These are phyloP conservation scores for Juglanconis juglandina DNA, from an alignment of 2,329 filamentous ascomycete genomes.

Conservation along the genomic window DNA sequence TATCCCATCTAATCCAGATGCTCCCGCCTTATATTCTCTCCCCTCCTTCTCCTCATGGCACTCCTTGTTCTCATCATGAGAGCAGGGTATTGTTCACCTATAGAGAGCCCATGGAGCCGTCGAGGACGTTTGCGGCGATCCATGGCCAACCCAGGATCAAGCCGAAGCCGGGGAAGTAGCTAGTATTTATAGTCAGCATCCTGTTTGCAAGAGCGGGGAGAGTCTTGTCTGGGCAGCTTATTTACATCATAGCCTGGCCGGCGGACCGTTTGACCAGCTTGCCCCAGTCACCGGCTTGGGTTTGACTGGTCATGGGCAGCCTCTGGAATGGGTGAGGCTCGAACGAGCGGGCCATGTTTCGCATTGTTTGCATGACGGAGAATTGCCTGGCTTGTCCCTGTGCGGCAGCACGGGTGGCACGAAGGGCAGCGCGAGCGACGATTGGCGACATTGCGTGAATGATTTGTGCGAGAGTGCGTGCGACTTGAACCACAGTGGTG, in stretches of 20 bases:
- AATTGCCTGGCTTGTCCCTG: slow-evolving; percentile 28
- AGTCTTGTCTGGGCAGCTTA: slow-evolving; percentile 18
- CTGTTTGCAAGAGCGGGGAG: not conserved
- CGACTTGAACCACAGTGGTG: slow-evolving; percentile 13
- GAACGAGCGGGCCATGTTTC: slow-evolving; percentile 33
- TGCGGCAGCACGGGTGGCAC: slow-evolving; percentile 24
- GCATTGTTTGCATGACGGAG: slow-evolving; percentile 33
- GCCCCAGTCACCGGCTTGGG: slow-evolving; percentile 36
- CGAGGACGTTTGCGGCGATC: slow-evolving; percentile 20
- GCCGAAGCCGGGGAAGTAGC: slow-evolving; percentile 33
- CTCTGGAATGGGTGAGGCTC: slow-evolving; percentile 38
- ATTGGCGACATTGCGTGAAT: slow-evolving; percentile 30
- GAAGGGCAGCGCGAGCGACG: slow-evolving; percentile 31
- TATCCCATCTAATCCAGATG: not conserved
- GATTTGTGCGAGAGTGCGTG: not conserved
- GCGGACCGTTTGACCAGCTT: slow-evolving; percentile 31
- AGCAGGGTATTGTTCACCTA: slow-evolving; percentile 18
- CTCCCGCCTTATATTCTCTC: not conserved
- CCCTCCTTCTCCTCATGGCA: not conserved
- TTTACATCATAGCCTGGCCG: slow-evolving; percentile 33
- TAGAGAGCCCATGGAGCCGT: slow-evolving; percentile 24
- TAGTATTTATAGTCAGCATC: slow-evolving; percentile 19
- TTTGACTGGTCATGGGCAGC: slow-evolving; percentile 26
- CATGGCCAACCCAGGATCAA: slow-evolving; percentile 38
- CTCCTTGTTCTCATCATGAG: not conserved